phyloP scores from a whole-genome alignment of 306 rosid genomes.

The Clitoria ternatea region DNA sequence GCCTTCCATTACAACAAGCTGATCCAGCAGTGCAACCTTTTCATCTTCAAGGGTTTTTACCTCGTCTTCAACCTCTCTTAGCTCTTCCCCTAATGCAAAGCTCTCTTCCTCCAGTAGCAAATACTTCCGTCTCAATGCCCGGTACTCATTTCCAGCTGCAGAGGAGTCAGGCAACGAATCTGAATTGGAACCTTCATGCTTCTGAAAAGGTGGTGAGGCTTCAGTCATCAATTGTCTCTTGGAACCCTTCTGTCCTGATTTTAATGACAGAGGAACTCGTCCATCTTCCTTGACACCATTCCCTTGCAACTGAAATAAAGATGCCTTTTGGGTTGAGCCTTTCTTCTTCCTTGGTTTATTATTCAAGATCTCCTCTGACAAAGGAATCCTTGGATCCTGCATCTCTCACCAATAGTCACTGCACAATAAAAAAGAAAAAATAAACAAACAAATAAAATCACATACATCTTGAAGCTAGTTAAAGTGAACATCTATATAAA shows the following conservation, averaged over 20 bases:
- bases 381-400: constrained; percentile 59
- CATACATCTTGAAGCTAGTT: neutral
- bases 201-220: constrained; percentile 51
- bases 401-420: constrained; percentile 31
- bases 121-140: constrained; percentile 71
- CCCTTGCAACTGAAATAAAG: constrained; percentile 43
- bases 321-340: constrained; percentile 35
- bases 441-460: neutral
- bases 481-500: neutral
- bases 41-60: constrained; percentile 79
- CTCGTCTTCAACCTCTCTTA: constrained; percentile 65
- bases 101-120: constrained; percentile 79
- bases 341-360: constrained; percentile 62
- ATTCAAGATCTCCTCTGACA: constrained; percentile 47
- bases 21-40: constrained; percentile 76
- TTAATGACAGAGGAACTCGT: constrained; percentile 34
- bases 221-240: constrained; percentile 54
- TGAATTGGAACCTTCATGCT: constrained; percentile 74
- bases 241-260: constrained; percentile 51
- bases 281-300: constrained; percentile 40
- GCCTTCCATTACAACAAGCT: constrained; percentile 88
- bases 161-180: constrained; percentile 82
- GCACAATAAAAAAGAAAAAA: neutral
- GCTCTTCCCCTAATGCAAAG: constrained; percentile 59
- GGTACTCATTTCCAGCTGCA: constrained; percentile 65